Percentiles rank a stretch among this genome's conserved stretches.
Evolutionary conservation across 2,329 filamentous ascomycete species (phyloP).

Genomic region (Botryosphaeria agaves): DNA sequence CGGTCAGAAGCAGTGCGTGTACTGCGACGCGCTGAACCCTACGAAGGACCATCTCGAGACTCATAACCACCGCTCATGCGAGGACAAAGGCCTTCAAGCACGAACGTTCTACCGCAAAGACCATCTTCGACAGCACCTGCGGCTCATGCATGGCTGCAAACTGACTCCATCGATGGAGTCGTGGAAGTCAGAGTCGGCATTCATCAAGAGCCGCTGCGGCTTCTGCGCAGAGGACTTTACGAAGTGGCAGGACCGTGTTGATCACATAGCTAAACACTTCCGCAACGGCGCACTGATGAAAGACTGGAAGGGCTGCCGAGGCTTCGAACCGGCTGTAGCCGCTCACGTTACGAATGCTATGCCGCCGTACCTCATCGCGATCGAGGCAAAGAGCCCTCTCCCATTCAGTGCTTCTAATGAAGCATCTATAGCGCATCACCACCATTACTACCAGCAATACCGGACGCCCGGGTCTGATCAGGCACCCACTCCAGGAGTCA

Average conservation of each 20-base stretch:
- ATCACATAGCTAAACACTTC: conserved; percentile 38
- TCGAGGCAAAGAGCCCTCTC: conserved; percentile 25
- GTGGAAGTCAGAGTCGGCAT: conserved; percentile 38
- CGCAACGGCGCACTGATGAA: conserved; percentile 34
- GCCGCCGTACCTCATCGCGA: conserved; percentile 33
- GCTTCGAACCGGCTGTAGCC: conserved; percentile 29
- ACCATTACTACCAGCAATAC: conserved; percentile 2
- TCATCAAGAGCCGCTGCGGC: conserved; percentile 36
- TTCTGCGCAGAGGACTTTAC: conserved; percentile 31
- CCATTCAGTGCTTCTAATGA: conserved; percentile 28
- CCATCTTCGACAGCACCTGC: conserved; percentile 42
- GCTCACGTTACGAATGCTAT: conserved; percentile 32
- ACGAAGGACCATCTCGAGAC: conserved; percentile 37
- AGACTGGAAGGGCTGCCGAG: conserved; percentile 38
- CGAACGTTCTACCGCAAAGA: conserved; percentile 47
- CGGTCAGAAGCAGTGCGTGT: conserved; percentile 40
- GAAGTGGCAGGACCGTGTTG: conserved; percentile 32
- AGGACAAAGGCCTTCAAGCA: conserved; percentile 46
- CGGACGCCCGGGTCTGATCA: background rate
- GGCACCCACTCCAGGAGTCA: background rate
- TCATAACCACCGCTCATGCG: conserved; percentile 45
- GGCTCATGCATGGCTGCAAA: conserved; percentile 44
- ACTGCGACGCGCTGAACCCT: conserved; percentile 37
- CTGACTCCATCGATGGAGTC: conserved; percentile 46
- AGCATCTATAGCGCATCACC: conserved; percentile 2